Percentiles rank a stretch among this genome's conserved stretches.
Conservation (phyloP, 2,329 filamentous ascomycete species). For the Cytospora schulzeri region DNA sequence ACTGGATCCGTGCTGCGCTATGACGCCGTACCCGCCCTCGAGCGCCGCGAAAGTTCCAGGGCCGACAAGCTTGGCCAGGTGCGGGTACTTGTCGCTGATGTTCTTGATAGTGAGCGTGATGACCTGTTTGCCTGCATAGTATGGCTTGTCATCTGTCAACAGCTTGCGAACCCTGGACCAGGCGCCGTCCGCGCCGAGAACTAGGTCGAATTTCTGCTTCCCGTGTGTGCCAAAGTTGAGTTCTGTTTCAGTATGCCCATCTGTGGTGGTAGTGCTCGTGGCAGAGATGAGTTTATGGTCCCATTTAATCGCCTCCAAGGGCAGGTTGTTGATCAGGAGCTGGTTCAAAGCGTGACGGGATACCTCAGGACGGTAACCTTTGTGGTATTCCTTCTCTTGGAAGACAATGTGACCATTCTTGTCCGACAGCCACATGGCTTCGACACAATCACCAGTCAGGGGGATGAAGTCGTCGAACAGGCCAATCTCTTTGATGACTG, state of each 20-base stretch:
- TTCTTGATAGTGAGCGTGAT: conserved; percentile 39
- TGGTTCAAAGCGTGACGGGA: conserved; percentile 37
- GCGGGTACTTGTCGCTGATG: conserved; percentile 39
- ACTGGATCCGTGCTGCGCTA: conserved; percentile 33
- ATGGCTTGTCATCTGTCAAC: conserved; percentile 39
- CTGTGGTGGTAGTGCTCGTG: not conserved
- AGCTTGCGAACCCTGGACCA: conserved; percentile 41
- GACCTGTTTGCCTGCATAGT: conserved; percentile 42
- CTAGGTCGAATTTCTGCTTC: conserved; percentile 36
- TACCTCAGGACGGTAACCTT: conserved; percentile 39
- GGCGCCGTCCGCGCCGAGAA: conserved; percentile 42
- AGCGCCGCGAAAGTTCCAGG: conserved; percentile 39
- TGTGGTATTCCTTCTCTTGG: conserved; percentile 27
- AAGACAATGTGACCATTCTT: conserved; percentile 32
- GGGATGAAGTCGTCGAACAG: conserved; percentile 45
- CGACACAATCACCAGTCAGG: conserved; percentile 42
- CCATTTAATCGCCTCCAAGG: conserved; percentile 41
- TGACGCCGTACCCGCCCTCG: conserved; percentile 40
- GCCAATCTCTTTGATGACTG: conserved; percentile 45
- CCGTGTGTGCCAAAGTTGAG: conserved; percentile 22
- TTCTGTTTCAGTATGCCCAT: conserved; percentile 25
- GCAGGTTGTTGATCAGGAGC: conserved; percentile 37
- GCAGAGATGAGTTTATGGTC: conserved; percentile 36
- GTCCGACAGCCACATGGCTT: conserved; percentile 40
- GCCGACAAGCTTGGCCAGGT: conserved; percentile 42